phyloP scores from a whole-genome alignment of 768 basidiomycete genomes.

The Termitomyces sp. region DNA sequence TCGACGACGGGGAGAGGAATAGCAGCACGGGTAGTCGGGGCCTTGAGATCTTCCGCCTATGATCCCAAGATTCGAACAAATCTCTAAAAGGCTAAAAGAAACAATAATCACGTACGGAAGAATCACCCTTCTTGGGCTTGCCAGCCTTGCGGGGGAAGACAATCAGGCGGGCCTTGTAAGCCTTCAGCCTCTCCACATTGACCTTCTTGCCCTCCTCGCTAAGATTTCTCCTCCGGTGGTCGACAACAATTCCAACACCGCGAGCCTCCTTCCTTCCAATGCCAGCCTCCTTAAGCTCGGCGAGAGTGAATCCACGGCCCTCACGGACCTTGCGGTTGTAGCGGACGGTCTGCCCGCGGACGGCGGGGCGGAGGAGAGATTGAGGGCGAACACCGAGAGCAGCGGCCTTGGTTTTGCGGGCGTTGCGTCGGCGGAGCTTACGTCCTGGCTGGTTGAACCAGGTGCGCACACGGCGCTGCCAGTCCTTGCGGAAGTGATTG shows the following conservation, averaged over 20 bases:
- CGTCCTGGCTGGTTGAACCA: conserved; percentile 99
- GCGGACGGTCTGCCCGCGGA: conserved; percentile 92
- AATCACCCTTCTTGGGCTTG: conserved; percentile 96
- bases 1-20: conserved; percentile 66
- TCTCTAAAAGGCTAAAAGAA: neutral
- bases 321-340: conserved; percentile 98
- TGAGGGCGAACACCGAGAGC: conserved; percentile 90
- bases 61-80: neutral
- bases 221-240: conserved; percentile 94
- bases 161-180: conserved; percentile 89
- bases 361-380: conserved; percentile 90
- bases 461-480: conserved; percentile 94
- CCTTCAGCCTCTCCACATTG: conserved; percentile 91
- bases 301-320: conserved; percentile 93
- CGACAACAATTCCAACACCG: conserved; percentile 91
- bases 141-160: conserved; percentile 96
- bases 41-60: conserved; percentile 80
- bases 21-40: conserved; percentile 64
- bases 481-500: conserved; percentile 99
- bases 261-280: conserved; percentile 91
- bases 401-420: conserved; percentile 89
- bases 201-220: conserved; percentile 95
- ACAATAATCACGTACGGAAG: conserved; percentile 57
- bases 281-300: conserved; percentile 95
- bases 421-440: conserved; percentile 91